phyloP scores from a whole-genome alignment of 2,329 filamentous ascomycete species.

The Penicillium concentricum region DNA sequence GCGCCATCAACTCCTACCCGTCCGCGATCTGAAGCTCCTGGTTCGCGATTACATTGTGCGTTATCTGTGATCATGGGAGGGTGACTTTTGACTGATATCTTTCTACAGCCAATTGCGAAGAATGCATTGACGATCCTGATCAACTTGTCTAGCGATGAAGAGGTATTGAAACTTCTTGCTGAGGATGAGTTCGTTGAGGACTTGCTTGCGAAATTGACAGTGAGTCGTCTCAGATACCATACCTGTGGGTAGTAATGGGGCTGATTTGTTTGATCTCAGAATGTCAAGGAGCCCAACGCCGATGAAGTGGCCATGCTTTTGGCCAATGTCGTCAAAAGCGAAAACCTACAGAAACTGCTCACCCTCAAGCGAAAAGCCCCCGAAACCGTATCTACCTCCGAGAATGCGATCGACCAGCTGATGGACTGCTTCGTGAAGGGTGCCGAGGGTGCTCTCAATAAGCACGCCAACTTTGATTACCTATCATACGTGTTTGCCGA shows the following conservation, averaged over 20 bases:
- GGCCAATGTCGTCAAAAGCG: slow-evolving; percentile 83
- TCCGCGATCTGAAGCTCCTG: slow-evolving; percentile 84
- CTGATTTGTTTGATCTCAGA: slow-evolving; percentile 21
- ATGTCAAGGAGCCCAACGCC: slow-evolving; percentile 70
- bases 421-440: slow-evolving; percentile 97
- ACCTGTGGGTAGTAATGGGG: neutral
- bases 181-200: slow-evolving; percentile 77
- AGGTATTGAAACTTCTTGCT: slow-evolving; percentile 70
- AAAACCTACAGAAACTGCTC: slow-evolving; percentile 68
- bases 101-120: slow-evolving; percentile 75
- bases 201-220: slow-evolving; percentile 70
- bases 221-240: slow-evolving; percentile 55
- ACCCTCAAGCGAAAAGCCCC: slow-evolving; percentile 67
- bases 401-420: slow-evolving; percentile 79
- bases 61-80: slow-evolving; percentile 11
- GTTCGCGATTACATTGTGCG: slow-evolving; percentile 78
- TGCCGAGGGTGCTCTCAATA: slow-evolving; percentile 77
- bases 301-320: slow-evolving; percentile 88
- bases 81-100: slow-evolving; percentile 7
- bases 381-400: slow-evolving; percentile 68
- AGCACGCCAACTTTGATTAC: slow-evolving; percentile 84
- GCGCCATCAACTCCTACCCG: slow-evolving; percentile 69
- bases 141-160: slow-evolving; percentile 80
- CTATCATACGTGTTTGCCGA: slow-evolving; percentile 93
- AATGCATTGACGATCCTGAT: slow-evolving; percentile 77